A percentile compares a stretch with the other conserved stretches of the same genome.
Evolutionary conservation across 352 stramenopile genomes (phyloP).

Genomic region (Thraustochytrium striatum): DNA sequence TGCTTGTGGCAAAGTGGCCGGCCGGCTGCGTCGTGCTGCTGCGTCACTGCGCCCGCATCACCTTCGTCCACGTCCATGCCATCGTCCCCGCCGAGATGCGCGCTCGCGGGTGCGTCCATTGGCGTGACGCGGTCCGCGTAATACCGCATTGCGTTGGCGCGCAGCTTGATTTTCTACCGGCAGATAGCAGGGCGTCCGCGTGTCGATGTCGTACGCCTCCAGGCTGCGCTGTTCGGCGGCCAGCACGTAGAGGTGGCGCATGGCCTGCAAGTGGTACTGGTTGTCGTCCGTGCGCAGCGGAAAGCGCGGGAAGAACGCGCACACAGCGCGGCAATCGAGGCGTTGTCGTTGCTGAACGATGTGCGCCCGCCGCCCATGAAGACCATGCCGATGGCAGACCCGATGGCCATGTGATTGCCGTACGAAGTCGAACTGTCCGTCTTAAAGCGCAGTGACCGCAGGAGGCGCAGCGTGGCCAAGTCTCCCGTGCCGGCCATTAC

Average conservation of each 20-base stretch:
- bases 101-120: background rate
- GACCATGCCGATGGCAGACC: slow-evolving; percentile 87
- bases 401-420: slow-evolving; percentile 90
- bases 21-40: background rate
- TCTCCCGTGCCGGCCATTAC: slow-evolving; percentile 92
- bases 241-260: slow-evolving; percentile 82
- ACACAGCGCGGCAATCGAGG: slow-evolving; percentile 88
- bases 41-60: too few species aligned
- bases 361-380: slow-evolving; percentile 89
- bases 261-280: slow-evolving; percentile 77
- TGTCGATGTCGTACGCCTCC: slow-evolving; percentile 50
- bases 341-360: slow-evolving; percentile 70
- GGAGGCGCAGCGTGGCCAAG: slow-evolving; percentile 81
- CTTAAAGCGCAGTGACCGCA: slow-evolving; percentile 73
- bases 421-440: slow-evolving; percentile 77
- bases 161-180: slow-evolving; percentile 34
- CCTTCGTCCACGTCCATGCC: too few species aligned
- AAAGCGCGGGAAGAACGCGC: slow-evolving; percentile 88
- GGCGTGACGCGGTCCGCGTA: background rate
- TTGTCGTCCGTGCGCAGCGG: slow-evolving; percentile 87
- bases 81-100: too few species aligned
- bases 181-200: slow-evolving; percentile 36
- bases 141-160: slow-evolving; percentile 2
- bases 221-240: slow-evolving; percentile 63
- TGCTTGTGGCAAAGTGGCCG: background rate